Evolutionary conservation across 2,329 filamentous ascomycete genomes (phyloP).

Genomic region (Raffaelea albimanens): DNA sequence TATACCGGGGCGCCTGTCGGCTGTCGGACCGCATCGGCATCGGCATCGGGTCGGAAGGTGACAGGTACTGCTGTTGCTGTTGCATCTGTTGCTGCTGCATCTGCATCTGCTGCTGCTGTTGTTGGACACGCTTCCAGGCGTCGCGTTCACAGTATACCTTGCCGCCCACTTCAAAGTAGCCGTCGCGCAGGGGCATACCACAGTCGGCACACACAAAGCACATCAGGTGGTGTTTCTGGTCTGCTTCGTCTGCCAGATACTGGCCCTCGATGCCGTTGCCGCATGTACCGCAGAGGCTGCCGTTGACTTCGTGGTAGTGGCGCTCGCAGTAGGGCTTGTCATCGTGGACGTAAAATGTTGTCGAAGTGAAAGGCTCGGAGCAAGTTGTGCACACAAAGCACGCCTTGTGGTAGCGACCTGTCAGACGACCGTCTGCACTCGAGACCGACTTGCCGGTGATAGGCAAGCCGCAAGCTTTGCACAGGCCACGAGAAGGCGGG

Average conservation of each 20-base stretch:
- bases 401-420: conserved; percentile 86
- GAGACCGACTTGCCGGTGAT: conserved; percentile 91
- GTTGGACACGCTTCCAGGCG: conserved; percentile 48
- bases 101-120: conserved; percentile 7
- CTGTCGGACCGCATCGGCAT: no score
- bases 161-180: conserved; percentile 84
- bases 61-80: conserved; percentile 1
- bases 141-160: conserved; percentile 80
- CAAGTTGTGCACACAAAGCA: conserved; percentile 92
- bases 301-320: conserved; percentile 88
- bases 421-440: conserved; percentile 83
- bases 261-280: conserved; percentile 83
- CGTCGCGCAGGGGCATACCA: conserved; percentile 61
- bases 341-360: conserved; percentile 84
- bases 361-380: conserved; percentile 67
- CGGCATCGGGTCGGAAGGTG: background rate
- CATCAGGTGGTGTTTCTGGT: conserved; percentile 72
- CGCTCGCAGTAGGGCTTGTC: conserved; percentile 85
- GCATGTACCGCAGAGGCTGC: conserved; percentile 73
- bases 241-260: conserved; percentile 74
- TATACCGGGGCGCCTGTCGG: no score
- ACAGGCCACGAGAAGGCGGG: conserved; percentile 54
- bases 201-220: conserved; percentile 85
- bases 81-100: conserved; percentile 5
- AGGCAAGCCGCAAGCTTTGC: conserved; percentile 67